A percentile compares a stretch with the other conserved stretches of the same genome.
Conservation (phyloP, 192 early-diverging fungal genomes). For the Lobulomyces angularis region DNA sequence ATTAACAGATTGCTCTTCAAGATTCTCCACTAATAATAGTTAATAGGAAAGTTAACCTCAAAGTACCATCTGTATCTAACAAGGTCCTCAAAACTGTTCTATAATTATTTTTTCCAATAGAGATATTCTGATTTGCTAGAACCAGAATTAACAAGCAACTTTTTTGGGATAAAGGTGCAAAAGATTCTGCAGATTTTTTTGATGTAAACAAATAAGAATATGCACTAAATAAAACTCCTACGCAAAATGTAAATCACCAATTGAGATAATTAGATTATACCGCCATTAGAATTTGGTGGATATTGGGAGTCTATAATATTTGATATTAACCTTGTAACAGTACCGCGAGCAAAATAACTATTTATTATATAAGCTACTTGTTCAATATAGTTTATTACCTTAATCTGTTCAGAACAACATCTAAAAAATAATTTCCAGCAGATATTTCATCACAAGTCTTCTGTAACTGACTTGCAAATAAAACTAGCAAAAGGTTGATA, state of each 20-base stretch:
- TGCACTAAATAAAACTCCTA: slow-evolving; percentile 50
- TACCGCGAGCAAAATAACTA: slow-evolving; percentile 45
- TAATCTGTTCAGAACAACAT: slow-evolving; percentile 45
- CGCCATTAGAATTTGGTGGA: slow-evolving; percentile 20
- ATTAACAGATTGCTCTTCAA: not conserved
- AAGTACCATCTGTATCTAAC: slow-evolving; percentile 32
- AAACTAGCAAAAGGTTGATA: slow-evolving; percentile 46
- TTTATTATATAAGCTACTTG: not conserved
- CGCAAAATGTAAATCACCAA: no score
- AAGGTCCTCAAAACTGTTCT: slow-evolving; percentile 19
- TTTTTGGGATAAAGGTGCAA: slow-evolving; percentile 49
- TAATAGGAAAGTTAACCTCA: not conserved
- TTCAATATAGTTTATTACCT: slow-evolving; percentile 22
- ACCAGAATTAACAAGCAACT: slow-evolving; percentile 48
- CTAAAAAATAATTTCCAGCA: slow-evolving; percentile 51
- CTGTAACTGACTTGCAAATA: slow-evolving; percentile 53
- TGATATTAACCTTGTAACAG: slow-evolving; percentile 33
- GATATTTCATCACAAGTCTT: slow-evolving; percentile 14
- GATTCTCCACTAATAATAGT: not conserved
- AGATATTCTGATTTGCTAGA: slow-evolving; percentile 23
- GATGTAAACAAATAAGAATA: slow-evolving; percentile 54
- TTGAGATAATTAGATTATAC: no score
- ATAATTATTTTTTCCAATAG: slow-evolving; percentile 21
- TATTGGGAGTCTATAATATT: slow-evolving; percentile 40
- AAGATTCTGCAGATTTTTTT: slow-evolving; percentile 22